Conservation (phyloP, 108 stramenopile species). For the Skeletonema grethae region DNA sequence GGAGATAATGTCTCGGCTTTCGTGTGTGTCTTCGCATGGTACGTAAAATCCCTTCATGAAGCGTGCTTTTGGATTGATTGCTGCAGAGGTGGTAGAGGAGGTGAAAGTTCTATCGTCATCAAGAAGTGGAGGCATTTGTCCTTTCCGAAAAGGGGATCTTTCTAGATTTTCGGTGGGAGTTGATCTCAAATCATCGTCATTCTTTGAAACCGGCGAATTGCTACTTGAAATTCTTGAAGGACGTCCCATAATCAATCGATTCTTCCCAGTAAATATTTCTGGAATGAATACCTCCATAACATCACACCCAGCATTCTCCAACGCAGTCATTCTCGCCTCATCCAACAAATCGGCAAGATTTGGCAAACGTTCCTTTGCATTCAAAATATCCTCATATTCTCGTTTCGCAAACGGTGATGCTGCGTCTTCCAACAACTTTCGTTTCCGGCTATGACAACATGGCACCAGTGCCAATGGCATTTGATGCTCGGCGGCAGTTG, state of each 20-base stretch:
- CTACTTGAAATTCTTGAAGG: constrained; percentile 6
- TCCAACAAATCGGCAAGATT: constrained; percentile 58
- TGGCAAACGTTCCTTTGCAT: constrained; percentile 23
- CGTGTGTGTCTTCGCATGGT: constrained; percentile 46
- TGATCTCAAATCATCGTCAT: not conserved
- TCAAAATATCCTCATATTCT: constrained; percentile 37
- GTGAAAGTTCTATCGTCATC: not conserved
- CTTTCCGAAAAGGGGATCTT: not conserved
- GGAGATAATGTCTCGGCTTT: constrained; percentile 19
- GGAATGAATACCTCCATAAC: constrained; percentile 52
- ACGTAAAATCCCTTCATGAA: constrained; percentile 49
- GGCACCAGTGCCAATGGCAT: constrained; percentile 66
- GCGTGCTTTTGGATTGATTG: constrained; percentile 25
- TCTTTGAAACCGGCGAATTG: not conserved
- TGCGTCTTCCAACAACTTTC: constrained; percentile 11
- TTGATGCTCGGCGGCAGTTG: constrained; percentile 42
- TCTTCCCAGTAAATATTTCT: constrained; percentile 56
- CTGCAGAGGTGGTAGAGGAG: not conserved
- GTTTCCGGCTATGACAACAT: constrained; percentile 59
- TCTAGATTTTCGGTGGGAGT: not conserved
- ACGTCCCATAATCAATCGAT: constrained; percentile 54
- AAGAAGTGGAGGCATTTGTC: constrained; percentile 28
- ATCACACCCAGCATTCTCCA: constrained; percentile 50
- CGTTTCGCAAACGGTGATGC: constrained; percentile 42
- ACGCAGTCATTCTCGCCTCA: constrained; percentile 39